phyloP scores from a whole-genome alignment of 305 asterid species.

The Rubia balearica region DNA sequence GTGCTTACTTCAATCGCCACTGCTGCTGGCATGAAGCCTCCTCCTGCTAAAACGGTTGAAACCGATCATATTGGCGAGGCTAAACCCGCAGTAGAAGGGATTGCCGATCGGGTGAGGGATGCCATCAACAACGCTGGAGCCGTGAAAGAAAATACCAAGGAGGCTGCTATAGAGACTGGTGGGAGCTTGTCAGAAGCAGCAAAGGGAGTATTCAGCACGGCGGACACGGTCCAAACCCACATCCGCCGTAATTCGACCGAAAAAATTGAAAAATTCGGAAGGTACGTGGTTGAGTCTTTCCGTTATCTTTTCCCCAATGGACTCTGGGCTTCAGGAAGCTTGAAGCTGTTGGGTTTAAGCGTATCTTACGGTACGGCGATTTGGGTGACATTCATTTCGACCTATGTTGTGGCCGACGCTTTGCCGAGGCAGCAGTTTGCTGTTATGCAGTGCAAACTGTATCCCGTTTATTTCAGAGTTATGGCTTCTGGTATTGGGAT shows the following conservation, averaged over 20 bases:
- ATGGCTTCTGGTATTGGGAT: slow-evolving; percentile 50
- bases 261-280: slow-evolving; percentile 9
- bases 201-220: slow-evolving; percentile 10
- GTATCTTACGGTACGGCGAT: slow-evolving; percentile 56
- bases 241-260: slow-evolving; percentile 18
- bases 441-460: slow-evolving; percentile 56
- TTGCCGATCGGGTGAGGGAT: slow-evolving; percentile 7
- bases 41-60: slow-evolving; percentile 9
- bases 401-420: slow-evolving; percentile 47
- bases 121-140: slow-evolving; percentile 8
- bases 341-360: slow-evolving; percentile 51
- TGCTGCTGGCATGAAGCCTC: slow-evolving; percentile 22
- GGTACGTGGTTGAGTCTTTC: slow-evolving; percentile 8
- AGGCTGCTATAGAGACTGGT: slow-evolving; percentile 12
- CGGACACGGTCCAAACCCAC: slow-evolving; percentile 17
- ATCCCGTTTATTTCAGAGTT: slow-evolving; percentile 61
- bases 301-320: slow-evolving; percentile 23
- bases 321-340: slow-evolving; percentile 22
- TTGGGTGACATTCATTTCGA: slow-evolving; percentile 71
- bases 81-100: background rate
- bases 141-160: slow-evolving; percentile 19
- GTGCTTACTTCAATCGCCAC: slow-evolving; percentile 28
- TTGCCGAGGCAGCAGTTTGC: slow-evolving; percentile 73
- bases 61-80: slow-evolving; percentile 11
- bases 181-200: slow-evolving; percentile 18